Base-by-base conservation (phyloP, 169 alveolate species). In the Plasmodium relictum region DNA sequence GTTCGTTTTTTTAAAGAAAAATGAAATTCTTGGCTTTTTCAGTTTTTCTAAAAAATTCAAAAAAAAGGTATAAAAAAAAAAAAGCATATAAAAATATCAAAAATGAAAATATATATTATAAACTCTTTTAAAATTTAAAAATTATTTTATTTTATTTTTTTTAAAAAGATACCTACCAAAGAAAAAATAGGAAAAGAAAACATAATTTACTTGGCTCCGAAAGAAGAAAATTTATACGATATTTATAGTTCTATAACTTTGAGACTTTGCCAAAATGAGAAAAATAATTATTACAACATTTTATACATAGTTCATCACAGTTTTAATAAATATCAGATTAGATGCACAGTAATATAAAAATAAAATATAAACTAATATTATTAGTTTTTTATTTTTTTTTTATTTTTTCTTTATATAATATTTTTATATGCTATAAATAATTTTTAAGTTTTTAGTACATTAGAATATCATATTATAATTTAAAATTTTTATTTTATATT, bases 171-270 rank as follows among this genome's bases (percentile, higher is more conserved):
- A 37, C 76, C 89, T 22, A 78, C 37, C n/a, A 24, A 63, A 78
- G 59, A 78, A 26, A 65, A 31, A 7, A 22, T 39, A 16, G 89
- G 56, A 65, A 68, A 78, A 45, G 89, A 62, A 65, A 24, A 78
- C 31, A 78, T 78, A 78, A 78, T 78, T 78, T 78, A 78, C 48
- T 78, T 78, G 20, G 61, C 89, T 31, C 89, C 89, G 12, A 26
- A 18, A 31, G 89, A 78, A 48, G 45, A 78, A 69, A 78, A 41
- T 63, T 42, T 78, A 45, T 80, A 80, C 54, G 83, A 80, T 48
- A 58, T 80, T 45, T 80, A 80, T 52, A 42, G 42, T 45, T 78
- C 89, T 24, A 8, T 78, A 26, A 78, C 78, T 0, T 48, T 78
- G 61, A 63, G 78, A 50, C 26, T 63, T 52, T 78, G 89, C 16